Base-by-base conservation (phyloP, 2,329 filamentous ascomycete species). In the Ophiostoma ulmi region DNA sequence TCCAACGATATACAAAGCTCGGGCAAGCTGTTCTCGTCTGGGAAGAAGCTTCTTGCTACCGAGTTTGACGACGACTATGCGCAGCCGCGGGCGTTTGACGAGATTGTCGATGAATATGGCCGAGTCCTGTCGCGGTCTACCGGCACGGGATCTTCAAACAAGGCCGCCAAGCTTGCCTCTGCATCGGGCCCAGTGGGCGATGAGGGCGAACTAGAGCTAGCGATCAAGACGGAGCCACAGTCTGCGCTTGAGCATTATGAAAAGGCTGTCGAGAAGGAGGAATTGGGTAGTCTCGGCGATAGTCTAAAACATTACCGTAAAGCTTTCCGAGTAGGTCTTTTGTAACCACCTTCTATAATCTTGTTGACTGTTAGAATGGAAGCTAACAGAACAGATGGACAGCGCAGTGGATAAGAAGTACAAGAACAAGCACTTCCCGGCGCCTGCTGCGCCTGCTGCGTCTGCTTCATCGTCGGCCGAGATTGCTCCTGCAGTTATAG, bases 221-320 rank as follows among this genome's bases (percentile, higher is more conserved):
- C 83, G 31, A 8, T 39, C 65, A 69, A 71, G 70, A 20, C 75
- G 70, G 80, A 90, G 75, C 91, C 91, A 5, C 82, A 83, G 31
- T 91, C 94, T 13, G 95, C 95, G 0, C 81, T 99, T 20, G 95
- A 98, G 75, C 92, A 97, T 79, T 98, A 95, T 76, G 95, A 98
- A 78, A 88, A 87, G 77, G 95, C 94, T 3, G 94, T 97, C 70
- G 91, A 96, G 80, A 93, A 90, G 79, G 95, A 99, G 80, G 87
- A 85, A 0, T 87, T 91, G 75, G 95, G 95, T 0, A 95, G 88
- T 73, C 83, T 98, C 68, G 93, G 94, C 5, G 94, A 98, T 73
- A 98, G 94, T 77, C 79, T 99, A 70, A 88, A 87, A 74, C 85
- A 96, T 68, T 99, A 99, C 79, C 88, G 95, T 66, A 93, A 91